Evolutionary conservation across 768 basidiomycete genomes (phyloP).

Genomic region (Tricholoma terreum): DNA sequence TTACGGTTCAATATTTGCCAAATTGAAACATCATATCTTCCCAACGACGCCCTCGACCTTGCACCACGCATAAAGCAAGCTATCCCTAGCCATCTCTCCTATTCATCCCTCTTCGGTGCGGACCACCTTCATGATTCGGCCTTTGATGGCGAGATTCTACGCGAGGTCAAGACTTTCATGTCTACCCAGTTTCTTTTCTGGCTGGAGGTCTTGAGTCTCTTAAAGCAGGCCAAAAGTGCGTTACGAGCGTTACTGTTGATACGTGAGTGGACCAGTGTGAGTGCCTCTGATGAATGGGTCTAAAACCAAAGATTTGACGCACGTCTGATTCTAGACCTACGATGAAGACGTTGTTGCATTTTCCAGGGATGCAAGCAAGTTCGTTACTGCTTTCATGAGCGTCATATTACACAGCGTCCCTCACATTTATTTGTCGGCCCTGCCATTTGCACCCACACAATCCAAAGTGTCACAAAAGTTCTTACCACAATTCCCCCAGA

Average conservation of each 20-base stretch:
- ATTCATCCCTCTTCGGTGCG: not conserved
- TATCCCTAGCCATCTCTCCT: not conserved
- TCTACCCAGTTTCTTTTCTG: constrained; percentile 23
- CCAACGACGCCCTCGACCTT: not conserved
- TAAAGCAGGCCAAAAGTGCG: not conserved
- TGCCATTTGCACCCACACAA: constrained; percentile 18
- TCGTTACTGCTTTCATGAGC: constrained; percentile 13
- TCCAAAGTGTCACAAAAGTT: not conserved
- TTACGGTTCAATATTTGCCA: constrained; percentile 1
- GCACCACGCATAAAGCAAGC: not conserved
- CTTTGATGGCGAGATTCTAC: not conserved
- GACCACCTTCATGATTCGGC: not conserved
- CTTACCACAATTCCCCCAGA: not conserved
- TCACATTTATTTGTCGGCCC: constrained; percentile 25
- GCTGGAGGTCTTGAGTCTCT: constrained; percentile 29
- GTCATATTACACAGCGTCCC: too few species aligned
- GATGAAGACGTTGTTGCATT: not conserved
- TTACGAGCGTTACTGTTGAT: not conserved
- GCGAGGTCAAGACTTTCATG: not conserved
- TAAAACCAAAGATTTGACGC: not conserved
- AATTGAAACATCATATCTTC: not conserved
- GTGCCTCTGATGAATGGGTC: not conserved
- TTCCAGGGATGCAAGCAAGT: constrained; percentile 6
- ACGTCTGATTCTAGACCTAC: not conserved
- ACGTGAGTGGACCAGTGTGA: not conserved